Base-by-base conservation (phyloP, 805 yeast species). In the Lipomyces chichibuensis region DNA sequence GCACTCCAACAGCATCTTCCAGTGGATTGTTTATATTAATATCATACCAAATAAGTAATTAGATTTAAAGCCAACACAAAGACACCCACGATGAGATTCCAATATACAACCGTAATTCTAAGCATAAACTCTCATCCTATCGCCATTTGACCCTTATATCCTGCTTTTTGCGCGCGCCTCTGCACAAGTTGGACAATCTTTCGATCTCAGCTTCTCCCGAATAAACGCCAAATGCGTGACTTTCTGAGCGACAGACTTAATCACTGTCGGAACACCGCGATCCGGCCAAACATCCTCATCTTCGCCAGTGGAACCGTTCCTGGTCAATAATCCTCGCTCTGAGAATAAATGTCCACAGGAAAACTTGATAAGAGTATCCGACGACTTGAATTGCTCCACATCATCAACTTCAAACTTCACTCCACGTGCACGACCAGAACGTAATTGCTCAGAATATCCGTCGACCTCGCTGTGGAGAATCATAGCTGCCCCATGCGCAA, bases 191-290 rank as follows among this genome's bases (percentile, higher is more conserved):
- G 70, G 70, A 49, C 70, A 66, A 14, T 62, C 65, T 29, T 57
- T 62, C 23, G 57, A 37, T 29, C 25, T 20, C 58, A 63, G 29
- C 54, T 66, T 66, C 58, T 66, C 67, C 60, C 55, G 60, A n/a
- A 66, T 66, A 53, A 55, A 63, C 23, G 70, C 70, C 64, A 62
- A 53, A 57, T 67, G 70, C 32, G 70, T 67, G 13, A 67, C 70
- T 35, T 67, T 67, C 39, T 64, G 65, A 20, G 69, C 70, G 9
- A 67, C 70, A 43, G 55, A 59, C 62, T 65, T 58, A 29, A 66
- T 55, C 23, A 51, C 39, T 6, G 53, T 11, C 29, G 62, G 55
- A 1, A n/a, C 60, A 9, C 17, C 29, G 23, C 67, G 64, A 13
- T 64, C 70, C 7, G 58, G 66, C 63, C 60, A 62, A 13, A 55